Conservation (phyloP, 768 basidiomycete genomes). For the Tricholomella constricta region DNA sequence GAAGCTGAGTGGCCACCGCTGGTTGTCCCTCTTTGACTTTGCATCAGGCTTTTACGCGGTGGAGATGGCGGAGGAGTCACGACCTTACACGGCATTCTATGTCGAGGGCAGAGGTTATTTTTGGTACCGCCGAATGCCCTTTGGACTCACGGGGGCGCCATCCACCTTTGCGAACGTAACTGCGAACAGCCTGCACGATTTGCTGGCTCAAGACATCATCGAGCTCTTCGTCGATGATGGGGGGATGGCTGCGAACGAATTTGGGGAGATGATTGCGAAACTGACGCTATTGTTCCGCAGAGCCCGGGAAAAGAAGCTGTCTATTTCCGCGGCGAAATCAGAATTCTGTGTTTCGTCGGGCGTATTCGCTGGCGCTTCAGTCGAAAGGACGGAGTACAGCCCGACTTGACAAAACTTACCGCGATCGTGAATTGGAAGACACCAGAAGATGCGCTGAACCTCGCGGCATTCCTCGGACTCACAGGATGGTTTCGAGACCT, state of each 20-base stretch:
- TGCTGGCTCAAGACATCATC: slow-evolving; percentile 23
- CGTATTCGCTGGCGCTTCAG: no score
- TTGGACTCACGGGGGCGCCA: slow-evolving; percentile 41
- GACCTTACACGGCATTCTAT: slow-evolving; percentile 34
- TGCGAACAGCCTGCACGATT: slow-evolving; percentile 24
- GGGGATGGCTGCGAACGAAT: slow-evolving; percentile 30
- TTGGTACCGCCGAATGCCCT: slow-evolving; percentile 35
- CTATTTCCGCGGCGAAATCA: no score
- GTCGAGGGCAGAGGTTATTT: slow-evolving; percentile 38
- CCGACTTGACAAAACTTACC: no score
- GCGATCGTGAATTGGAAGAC: no score
- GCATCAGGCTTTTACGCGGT: slow-evolving; percentile 36
- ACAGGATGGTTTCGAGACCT: no score
- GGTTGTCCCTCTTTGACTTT: slow-evolving; percentile 35
- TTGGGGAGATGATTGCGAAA: slow-evolving; percentile 14
- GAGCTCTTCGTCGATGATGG: slow-evolving; percentile 46
- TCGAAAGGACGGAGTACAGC: no score
- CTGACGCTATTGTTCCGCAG: no score
- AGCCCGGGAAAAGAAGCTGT: no score
- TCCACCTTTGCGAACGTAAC: slow-evolving; percentile 34
- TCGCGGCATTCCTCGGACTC: no score
- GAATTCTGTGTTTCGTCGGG: no score
- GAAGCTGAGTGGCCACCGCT: slow-evolving; percentile 32
- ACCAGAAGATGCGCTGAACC: no score
- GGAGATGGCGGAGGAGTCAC: slow-evolving; percentile 10